Conservation (phyloP, 2,329 filamentous ascomycete species). For the Coniochaeta sp. region DNA sequence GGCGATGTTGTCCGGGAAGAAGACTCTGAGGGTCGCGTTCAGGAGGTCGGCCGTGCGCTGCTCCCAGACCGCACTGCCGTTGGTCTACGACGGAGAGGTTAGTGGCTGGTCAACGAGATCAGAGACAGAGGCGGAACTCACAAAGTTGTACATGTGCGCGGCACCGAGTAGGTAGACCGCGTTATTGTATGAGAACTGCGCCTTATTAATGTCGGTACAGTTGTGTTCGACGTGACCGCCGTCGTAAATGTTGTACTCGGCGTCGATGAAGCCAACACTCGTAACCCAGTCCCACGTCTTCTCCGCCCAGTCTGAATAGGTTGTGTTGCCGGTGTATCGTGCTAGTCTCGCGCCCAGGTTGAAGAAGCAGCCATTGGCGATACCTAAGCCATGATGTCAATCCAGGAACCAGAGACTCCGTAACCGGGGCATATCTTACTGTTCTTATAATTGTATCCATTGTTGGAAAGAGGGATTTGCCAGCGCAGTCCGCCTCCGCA, state of each 20-base stretch:
- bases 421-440: constrained; percentile 3
- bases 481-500: constrained; percentile 68
- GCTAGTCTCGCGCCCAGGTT: constrained; percentile 63
- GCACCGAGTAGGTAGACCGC: constrained; percentile 55
- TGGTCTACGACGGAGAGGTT: constrained; percentile 31
- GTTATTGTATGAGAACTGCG: constrained; percentile 62
- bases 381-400: constrained; percentile 23
- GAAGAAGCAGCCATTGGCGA: constrained; percentile 58
- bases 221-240: constrained; percentile 50
- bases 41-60: constrained; percentile 47
- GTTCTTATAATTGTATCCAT: constrained; percentile 72
- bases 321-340: constrained; percentile 59
- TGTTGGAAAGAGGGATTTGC: constrained; percentile 70
- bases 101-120: background rate
- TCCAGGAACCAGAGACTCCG: constrained; percentile 8
- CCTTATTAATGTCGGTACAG: constrained; percentile 53
- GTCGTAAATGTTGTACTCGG: constrained; percentile 52
- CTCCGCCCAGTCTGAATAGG: constrained; percentile 56
- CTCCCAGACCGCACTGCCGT: constrained; percentile 46
- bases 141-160: constrained; percentile 62
- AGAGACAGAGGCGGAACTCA: constrained; percentile 21
- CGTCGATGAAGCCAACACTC: constrained; percentile 49
- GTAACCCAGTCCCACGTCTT: constrained; percentile 57
- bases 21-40: constrained; percentile 37
- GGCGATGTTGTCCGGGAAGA: constrained; percentile 52